Evolutionary conservation across 768 basidiomycete genomes (phyloP).

Genomic region (Russula virescens): DNA sequence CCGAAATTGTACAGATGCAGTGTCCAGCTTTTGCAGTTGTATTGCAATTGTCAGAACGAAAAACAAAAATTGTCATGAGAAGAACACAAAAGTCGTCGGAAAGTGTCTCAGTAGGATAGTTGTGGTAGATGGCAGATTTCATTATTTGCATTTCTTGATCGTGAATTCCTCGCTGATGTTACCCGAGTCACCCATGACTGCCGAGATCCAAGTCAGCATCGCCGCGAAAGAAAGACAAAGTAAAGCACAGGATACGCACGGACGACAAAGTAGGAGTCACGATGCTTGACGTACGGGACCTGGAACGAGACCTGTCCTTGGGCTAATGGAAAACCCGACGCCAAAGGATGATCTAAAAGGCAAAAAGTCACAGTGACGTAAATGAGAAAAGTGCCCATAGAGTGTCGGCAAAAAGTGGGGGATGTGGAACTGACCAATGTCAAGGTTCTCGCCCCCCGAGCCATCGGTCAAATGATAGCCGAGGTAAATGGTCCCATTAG

Average conservation of each 20-base stretch:
- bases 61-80: neutral
- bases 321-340: constrained; percentile 46
- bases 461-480: constrained; percentile 39
- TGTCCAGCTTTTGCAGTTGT: constrained; percentile 3
- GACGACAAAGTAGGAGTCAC: constrained; percentile 53
- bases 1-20: neutral
- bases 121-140: neutral
- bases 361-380: neutral
- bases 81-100: no score
- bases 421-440: constrained; percentile 36
- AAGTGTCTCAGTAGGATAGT: no score
- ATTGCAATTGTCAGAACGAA: neutral
- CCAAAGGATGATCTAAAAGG: constrained; percentile 50
- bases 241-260: constrained; percentile 40
- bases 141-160: constrained; percentile 32
- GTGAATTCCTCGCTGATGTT: constrained; percentile 54
- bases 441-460: constrained; percentile 45
- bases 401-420: constrained; percentile 26
- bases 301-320: constrained; percentile 44
- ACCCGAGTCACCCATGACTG: constrained; percentile 67
- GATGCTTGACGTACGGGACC: constrained; percentile 44
- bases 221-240: neutral
- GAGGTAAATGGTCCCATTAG: constrained; percentile 45
- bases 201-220: neutral
- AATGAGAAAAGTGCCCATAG: neutral